Percentiles rank a stretch among this genome's conserved stretches.
Evolutionary conservation across 768 basidiomycete species (phyloP).

Genomic region (Cubamyces lactineus): DNA sequence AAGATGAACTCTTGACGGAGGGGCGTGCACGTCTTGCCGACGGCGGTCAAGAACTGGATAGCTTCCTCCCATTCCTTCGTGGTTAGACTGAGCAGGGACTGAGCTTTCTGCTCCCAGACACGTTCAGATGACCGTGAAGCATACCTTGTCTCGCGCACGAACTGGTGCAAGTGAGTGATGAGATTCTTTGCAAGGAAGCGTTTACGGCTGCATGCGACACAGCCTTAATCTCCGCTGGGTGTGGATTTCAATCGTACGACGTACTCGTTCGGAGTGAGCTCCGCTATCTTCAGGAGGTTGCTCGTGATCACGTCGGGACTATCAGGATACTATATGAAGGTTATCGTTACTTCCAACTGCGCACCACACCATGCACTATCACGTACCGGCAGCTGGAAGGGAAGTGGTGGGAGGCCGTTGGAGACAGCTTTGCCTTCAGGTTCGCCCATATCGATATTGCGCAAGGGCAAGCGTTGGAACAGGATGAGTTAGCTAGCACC

Average conservation of each 20-base stretch:
- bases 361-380: neutral
- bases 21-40: conserved; percentile 73
- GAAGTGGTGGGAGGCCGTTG: conserved; percentile 45
- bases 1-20: conserved; percentile 76
- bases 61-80: conserved; percentile 86
- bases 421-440: conserved; percentile 37
- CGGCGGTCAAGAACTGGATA: conserved; percentile 76
- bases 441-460: conserved; percentile 5
- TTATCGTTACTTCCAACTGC: neutral
- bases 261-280: conserved; percentile 45
- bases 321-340: conserved; percentile 47
- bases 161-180: conserved; percentile 72
- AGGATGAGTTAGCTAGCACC: neutral
- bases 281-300: conserved; percentile 46
- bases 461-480: neutral
- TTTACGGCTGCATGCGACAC: conserved; percentile 37
- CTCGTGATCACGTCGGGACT: conserved; percentile 52
- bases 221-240: conserved; percentile 10
- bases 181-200: conserved; percentile 55
- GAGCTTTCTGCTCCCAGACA: neutral
- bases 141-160: conserved; percentile 69
- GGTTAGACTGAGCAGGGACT: conserved; percentile 50
- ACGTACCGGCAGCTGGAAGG: conserved; percentile 46
- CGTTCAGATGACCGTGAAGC: conserved; percentile 11
- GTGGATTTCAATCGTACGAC: conserved; percentile 17